phyloP scores from a whole-genome alignment of 768 basidiomycete genomes.

The Amanita muscaria region DNA sequence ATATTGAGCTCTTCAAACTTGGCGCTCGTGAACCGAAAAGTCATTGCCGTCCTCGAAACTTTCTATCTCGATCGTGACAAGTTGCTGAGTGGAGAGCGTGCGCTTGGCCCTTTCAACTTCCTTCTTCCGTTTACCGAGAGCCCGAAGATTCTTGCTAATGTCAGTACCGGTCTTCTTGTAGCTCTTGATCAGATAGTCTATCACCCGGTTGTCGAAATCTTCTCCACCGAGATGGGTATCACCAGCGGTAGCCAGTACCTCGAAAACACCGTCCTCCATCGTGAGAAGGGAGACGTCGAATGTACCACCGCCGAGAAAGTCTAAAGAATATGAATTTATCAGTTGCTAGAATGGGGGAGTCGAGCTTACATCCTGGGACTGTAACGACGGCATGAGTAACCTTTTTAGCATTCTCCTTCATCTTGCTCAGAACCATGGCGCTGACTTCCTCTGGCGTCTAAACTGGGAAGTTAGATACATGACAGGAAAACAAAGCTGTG shows the following conservation, averaged over 20 bases:
- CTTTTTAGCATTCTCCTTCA: conserved; percentile 99
- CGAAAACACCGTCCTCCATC: conserved; percentile 90
- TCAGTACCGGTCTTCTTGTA: conserved; percentile 92
- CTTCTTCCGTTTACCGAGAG: conserved; percentile 86
- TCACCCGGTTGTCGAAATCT: conserved; percentile 92
- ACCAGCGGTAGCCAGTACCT: conserved; percentile 85
- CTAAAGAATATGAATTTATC: conserved; percentile 89
- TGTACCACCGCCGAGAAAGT: conserved; percentile 97
- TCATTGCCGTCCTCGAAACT: conserved; percentile 94
- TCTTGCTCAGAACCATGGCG: conserved; percentile 92
- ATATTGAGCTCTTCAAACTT: conserved; percentile 99
- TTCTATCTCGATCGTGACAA: conserved; percentile 90
- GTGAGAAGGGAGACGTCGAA: conserved; percentile 97
- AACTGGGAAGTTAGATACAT: background rate
- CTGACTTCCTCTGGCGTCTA: conserved; percentile 91
- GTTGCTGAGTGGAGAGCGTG: conserved; percentile 87
- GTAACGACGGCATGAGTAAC: conserved; percentile 98
- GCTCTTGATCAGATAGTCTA: conserved; percentile 79
- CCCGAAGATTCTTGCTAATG: conserved; percentile 68
- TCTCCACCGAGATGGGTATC: conserved; percentile 94
- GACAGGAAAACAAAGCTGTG: conserved; percentile 9
- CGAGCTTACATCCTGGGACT: conserved; percentile 78
- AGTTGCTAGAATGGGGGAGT: background rate
- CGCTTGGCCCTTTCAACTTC: conserved; percentile 94
- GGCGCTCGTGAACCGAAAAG: conserved; percentile 93